Evolutionary conservation across 2,329 filamentous ascomycete species (phyloP).

Genomic region (Hymenoscyphus infarciens): DNA sequence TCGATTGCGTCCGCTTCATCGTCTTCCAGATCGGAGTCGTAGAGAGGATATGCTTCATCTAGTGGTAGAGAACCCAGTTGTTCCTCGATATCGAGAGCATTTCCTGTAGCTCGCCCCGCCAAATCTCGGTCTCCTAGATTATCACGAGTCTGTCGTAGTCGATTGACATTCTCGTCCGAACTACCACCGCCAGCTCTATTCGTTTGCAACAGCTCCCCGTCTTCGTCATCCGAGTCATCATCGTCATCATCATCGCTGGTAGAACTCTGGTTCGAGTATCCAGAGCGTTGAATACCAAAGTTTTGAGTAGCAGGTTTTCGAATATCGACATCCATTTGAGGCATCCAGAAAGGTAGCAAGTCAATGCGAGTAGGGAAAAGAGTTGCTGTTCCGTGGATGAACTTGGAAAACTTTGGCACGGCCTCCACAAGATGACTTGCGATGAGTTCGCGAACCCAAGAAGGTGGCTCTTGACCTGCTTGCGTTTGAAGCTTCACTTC

Average conservation of each 20-base stretch:
- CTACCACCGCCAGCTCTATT: conserved; percentile 16
- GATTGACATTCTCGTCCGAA: conserved; percentile 24
- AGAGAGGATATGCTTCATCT: conserved; percentile 75
- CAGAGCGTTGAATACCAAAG: conserved; percentile 84
- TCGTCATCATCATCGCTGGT: conserved; percentile 74
- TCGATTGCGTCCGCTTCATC: conserved; percentile 72
- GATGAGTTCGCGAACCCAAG: conserved; percentile 93
- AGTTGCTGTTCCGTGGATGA: conserved; percentile 89
- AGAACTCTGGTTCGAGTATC: conserved; percentile 68
- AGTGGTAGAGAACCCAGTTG: conserved; percentile 62
- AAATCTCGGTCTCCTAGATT: conserved; percentile 26
- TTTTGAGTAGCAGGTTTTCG: conserved; percentile 84
- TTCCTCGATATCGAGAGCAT: conserved; percentile 72
- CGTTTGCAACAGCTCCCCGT: conserved; percentile 26
- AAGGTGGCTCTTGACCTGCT: conserved; percentile 87
- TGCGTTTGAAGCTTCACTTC: conserved; percentile 98
- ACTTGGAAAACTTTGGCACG: conserved; percentile 99
- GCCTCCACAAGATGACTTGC: conserved; percentile 94
- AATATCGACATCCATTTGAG: conserved; percentile 97
- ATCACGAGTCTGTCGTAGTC: conserved; percentile 21
- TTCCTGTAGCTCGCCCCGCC: conserved; percentile 33
- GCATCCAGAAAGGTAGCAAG: conserved; percentile 93
- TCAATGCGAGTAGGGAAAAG: conserved; percentile 86
- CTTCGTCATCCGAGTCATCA: conserved; percentile 62
- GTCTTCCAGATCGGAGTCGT: conserved; percentile 86